Evolutionary conservation across 2,329 filamentous ascomycete genomes (phyloP).

Genomic region (Ustilaginoidea virens): DNA sequence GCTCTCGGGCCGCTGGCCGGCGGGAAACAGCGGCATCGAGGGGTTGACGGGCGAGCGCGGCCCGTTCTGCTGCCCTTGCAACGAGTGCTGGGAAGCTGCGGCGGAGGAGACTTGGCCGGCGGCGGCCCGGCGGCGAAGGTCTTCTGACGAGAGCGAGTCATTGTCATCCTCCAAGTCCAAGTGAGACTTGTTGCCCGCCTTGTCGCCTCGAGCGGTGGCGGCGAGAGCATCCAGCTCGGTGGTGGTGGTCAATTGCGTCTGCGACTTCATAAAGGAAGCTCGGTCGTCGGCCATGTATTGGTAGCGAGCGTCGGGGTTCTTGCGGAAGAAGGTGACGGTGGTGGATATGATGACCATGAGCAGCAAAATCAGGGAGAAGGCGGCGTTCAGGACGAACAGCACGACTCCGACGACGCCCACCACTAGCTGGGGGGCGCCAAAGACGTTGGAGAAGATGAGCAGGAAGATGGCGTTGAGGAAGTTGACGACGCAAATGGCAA

Average conservation of each 20-base stretch:
- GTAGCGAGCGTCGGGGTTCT: constrained; percentile 90
- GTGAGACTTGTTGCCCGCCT: constrained; percentile 29
- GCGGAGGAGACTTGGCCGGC: constrained; percentile 13
- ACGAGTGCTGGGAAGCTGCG: constrained; percentile 16
- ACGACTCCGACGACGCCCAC: constrained; percentile 79
- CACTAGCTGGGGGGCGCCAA: constrained; percentile 69
- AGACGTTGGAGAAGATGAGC: constrained; percentile 75
- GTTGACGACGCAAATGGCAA: constrained; percentile 78
- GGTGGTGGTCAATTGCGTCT: constrained; percentile 58
- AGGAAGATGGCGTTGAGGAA: constrained; percentile 84
- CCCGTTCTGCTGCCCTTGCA: constrained; percentile 10
- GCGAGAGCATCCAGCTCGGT: constrained; percentile 85
- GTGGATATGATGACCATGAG: constrained; percentile 57
- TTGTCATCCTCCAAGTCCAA: constrained; percentile 26
- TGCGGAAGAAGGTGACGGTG: constrained; percentile 60
- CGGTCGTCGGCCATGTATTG: constrained; percentile 94
- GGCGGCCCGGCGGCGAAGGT: constrained; percentile 20
- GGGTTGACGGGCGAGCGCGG: constrained; percentile 23
- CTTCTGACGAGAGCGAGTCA: constrained; percentile 23
- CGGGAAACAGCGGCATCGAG: constrained; percentile 27
- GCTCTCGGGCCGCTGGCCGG: constrained; percentile 19
- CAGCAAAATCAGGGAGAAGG: constrained; percentile 67
- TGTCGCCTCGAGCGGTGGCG: constrained; percentile 76
- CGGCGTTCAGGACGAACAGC: constrained; percentile 77
- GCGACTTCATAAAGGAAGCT: constrained; percentile 94